Evolutionary conservation across 768 basidiomycete genomes (phyloP).

Genomic region (Boletales sp.): DNA sequence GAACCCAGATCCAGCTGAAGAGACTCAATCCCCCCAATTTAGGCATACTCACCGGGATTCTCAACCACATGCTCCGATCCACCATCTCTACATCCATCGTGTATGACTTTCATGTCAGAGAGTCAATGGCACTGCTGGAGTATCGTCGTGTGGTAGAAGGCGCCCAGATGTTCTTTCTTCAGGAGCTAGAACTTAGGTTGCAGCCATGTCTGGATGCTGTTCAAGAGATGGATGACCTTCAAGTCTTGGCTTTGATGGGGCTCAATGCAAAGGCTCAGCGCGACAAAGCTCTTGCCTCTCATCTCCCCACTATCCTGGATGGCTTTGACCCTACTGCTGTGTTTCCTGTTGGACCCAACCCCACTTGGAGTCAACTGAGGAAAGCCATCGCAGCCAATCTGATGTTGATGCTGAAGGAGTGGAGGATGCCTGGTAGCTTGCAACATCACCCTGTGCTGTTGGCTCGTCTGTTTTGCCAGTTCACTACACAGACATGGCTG

Average conservation of each 20-base stretch:
- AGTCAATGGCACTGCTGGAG: conserved; percentile 1
- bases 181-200: background rate
- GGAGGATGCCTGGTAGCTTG: background rate
- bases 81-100: conserved; percentile 2
- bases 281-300: too few relatives aligned
- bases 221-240: conserved; percentile 1
- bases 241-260: too few relatives aligned
- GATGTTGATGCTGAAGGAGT: too few relatives aligned
- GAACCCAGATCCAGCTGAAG: background rate
- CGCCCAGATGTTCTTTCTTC: conserved; percentile 1
- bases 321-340: too few relatives aligned
- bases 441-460: background rate
- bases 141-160: background rate
- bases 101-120: conserved; percentile 2
- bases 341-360: background rate
- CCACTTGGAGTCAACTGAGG: background rate
- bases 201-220: background rate
- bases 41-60: conserved; percentile 6
- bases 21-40: conserved; percentile 8
- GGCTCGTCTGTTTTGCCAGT: background rate
- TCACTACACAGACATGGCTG: conserved; percentile 11
- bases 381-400: background rate
- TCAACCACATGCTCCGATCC: conserved; percentile 3
- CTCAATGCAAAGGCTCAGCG: too few relatives aligned
- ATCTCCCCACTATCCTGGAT: too few relatives aligned